Conservation (phyloP, 345 rosid genomes). For the Erodium maritimum region DNA sequence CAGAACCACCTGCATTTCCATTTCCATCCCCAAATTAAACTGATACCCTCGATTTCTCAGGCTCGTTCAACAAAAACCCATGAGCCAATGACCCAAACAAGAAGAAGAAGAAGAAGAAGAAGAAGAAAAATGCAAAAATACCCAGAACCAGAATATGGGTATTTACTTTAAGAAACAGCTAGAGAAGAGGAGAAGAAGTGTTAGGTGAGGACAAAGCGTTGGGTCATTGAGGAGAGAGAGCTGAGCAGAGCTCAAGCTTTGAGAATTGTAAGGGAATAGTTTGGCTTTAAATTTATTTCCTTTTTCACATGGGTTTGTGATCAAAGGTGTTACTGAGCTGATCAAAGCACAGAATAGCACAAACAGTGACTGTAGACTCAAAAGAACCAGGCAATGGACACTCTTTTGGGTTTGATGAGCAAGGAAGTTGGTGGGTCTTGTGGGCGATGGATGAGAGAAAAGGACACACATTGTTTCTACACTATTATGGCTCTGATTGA, state of each 20-base stretch:
- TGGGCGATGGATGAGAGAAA: not conserved
- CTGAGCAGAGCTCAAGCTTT: not conserved
- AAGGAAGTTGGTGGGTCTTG: not conserved
- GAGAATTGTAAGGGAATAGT: not conserved
- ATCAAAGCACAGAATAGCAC: slow-evolving; percentile 12
- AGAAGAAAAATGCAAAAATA: slow-evolving; percentile 14
- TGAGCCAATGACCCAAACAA: slow-evolving; percentile 6
- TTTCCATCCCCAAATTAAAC: slow-evolving; percentile 11
- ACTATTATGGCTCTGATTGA: not conserved
- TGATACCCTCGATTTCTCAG: slow-evolving; percentile 16
- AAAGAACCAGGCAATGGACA: slow-evolving; percentile 5
- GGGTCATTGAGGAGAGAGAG: too few species aligned
- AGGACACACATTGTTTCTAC: not conserved
- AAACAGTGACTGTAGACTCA: slow-evolving; percentile 7
- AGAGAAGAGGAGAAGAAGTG: not conserved
- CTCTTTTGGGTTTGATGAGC: slow-evolving; percentile 1
- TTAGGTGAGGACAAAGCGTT: slow-evolving; percentile 3
- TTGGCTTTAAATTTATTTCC: slow-evolving; percentile 3
- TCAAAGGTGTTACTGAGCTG: not conserved
- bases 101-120: slow-evolving; percentile 9
- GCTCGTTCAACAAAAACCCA: slow-evolving; percentile 7
- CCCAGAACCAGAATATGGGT: slow-evolving; percentile 8
- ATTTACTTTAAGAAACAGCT: not conserved
- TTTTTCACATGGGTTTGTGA: slow-evolving; percentile 1
- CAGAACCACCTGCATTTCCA: slow-evolving; percentile 25